A percentile compares a stretch with the other conserved stretches of the same genome.
Evolutionary conservation across 116 monocot species (phyloP).

Genomic region (Zostera marina): DNA sequence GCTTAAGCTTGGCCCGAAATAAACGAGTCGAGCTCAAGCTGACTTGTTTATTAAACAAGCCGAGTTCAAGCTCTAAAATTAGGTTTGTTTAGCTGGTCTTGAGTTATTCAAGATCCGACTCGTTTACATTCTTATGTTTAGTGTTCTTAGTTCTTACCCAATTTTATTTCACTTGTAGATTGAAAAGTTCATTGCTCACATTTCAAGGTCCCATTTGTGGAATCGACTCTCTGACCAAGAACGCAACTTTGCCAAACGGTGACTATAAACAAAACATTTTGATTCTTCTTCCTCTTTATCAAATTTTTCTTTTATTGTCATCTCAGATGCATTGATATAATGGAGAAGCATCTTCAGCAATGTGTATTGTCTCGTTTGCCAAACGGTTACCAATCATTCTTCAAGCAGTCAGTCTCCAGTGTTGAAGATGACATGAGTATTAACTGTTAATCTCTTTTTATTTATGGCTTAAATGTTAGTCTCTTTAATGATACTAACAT

Average conservation of each 20-base stretch:
- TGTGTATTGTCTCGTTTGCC: conserved; percentile 62
- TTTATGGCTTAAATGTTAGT: not conserved
- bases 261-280: not conserved
- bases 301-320: not conserved
- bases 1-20: no score
- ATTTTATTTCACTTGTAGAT: conserved; percentile 40
- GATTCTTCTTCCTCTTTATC: not conserved
- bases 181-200: conserved; percentile 67
- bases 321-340: conserved; percentile 28
- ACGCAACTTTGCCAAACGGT: conserved; percentile 59
- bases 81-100: no score
- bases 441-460: not conserved
- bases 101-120: no score
- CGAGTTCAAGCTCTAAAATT: no score
- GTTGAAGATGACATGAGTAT: conserved; percentile 98
- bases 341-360: conserved; percentile 73
- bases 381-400: conserved; percentile 56
- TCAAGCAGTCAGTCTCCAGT: conserved; percentile 77
- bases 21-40: no score
- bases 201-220: conserved; percentile 54
- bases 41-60: no score
- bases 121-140: no score
- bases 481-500: no score
- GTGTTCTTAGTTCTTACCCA: no score
- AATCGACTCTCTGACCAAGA: conserved; percentile 72